These are phyloP conservation scores for Thielaviopsis euricoi DNA, from an alignment of 2,329 filamentous ascomycete genomes.

Conservation along the genomic window DNA sequence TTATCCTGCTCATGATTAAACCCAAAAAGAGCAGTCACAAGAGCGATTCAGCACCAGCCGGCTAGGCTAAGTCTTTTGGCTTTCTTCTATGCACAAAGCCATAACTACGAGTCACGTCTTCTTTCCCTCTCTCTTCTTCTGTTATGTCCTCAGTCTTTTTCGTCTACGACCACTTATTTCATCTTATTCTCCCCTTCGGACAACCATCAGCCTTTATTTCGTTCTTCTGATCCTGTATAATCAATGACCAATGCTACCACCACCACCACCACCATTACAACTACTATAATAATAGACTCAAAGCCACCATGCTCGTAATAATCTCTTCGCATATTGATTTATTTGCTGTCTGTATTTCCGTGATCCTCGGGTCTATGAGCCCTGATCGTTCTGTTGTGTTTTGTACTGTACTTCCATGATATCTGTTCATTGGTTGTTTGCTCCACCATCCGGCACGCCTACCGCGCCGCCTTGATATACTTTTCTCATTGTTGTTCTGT, in stretches of 20 bases:
- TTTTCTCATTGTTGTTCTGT: neutral
- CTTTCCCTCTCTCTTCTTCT: neutral
- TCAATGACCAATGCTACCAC: neutral
- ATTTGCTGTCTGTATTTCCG: neutral
- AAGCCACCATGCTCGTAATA: neutral
- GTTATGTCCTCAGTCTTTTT: neutral
- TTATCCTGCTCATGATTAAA: conserved; percentile 71
- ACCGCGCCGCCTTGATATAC: neutral
- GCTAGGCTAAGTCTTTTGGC: neutral
- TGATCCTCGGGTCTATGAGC: neutral
- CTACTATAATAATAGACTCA: neutral
- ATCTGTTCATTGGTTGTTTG: neutral
- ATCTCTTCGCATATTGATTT: neutral
- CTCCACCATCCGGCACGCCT: neutral
- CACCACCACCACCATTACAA: too few species aligned
- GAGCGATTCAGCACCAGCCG: neutral
- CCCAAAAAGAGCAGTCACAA: conserved; percentile 37
- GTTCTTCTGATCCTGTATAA: neutral
- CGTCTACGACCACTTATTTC: neutral
- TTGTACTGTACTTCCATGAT: neutral
- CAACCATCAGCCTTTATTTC: neutral
- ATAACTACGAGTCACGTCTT: neutral
- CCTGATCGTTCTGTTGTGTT: neutral
- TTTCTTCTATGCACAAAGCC: neutral
- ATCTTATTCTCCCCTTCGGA: neutral